A percentile compares a stretch with the other conserved stretches of the same genome.
Evolutionary conservation across 2,329 filamentous ascomycete genomes (phyloP).

Genomic region (Aspergillus floridensis): DNA sequence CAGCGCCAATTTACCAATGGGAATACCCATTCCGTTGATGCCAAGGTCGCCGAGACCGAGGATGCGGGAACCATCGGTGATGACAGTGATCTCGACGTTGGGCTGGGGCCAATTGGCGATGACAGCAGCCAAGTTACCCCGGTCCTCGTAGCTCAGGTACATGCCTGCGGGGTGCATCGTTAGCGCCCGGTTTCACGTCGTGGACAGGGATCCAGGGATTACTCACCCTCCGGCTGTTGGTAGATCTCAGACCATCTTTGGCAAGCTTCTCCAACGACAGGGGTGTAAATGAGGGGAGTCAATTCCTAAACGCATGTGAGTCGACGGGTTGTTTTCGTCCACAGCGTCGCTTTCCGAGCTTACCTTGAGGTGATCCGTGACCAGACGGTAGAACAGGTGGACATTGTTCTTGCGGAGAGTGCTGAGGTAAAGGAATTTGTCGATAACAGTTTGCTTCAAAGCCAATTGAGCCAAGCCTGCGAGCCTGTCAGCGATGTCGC

Average conservation of each 20-base stretch:
- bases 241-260: constrained; percentile 94
- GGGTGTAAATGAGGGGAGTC: constrained; percentile 52
- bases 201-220: constrained; percentile 5
- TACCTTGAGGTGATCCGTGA: constrained; percentile 48
- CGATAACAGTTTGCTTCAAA: constrained; percentile 47
- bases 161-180: constrained; percentile 51
- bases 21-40: constrained; percentile 96
- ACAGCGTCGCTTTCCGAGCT: constrained; percentile 10
- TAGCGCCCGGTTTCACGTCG: constrained; percentile 28
- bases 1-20: constrained; percentile 90
- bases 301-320: constrained; percentile 38
- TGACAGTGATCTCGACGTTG: constrained; percentile 90
- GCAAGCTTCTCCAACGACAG: constrained; percentile 82
- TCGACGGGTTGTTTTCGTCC: constrained; percentile 4
- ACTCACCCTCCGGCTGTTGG: constrained; percentile 79
- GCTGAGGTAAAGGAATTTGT: constrained; percentile 52
- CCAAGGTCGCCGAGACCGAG: constrained; percentile 88
- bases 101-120: constrained; percentile 89
- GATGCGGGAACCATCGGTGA: constrained; percentile 94
- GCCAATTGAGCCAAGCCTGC: constrained; percentile 47
- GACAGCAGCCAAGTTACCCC: constrained; percentile 82
- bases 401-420: constrained; percentile 52
- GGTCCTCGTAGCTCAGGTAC: constrained; percentile 94
- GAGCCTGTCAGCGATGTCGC: constrained; percentile 10
- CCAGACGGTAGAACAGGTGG: constrained; percentile 52